Evolutionary conservation across 306 rosid species (phyloP).

Genomic region (Urtica urens): DNA sequence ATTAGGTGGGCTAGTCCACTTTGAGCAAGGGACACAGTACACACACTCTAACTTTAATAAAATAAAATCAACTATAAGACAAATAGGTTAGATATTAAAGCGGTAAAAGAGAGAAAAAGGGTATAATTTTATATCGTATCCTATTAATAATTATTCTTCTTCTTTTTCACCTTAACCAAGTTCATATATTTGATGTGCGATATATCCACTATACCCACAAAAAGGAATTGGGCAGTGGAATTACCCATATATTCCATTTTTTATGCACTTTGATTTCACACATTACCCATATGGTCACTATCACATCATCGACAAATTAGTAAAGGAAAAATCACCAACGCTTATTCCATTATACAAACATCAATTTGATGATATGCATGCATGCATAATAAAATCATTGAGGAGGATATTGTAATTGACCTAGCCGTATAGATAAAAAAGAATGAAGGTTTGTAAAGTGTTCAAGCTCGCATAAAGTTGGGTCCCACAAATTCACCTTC

Average conservation of each 20-base stretch:
- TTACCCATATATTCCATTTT: constrained; percentile 17
- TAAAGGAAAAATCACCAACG: not conserved
- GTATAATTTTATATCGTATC: not conserved
- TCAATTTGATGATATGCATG: not conserved
- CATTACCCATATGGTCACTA: constrained; percentile 6
- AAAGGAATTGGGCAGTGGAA: constrained; percentile 32
- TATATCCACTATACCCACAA: not conserved
- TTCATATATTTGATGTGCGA: not conserved
- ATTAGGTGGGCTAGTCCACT: constrained; percentile 12
- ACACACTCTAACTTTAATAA: not conserved
- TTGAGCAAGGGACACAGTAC: constrained; percentile 4
- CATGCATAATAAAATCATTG: not conserved
- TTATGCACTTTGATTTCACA: constrained; percentile 18
- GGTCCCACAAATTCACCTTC: constrained; percentile 57
- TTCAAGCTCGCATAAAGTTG: constrained; percentile 30
- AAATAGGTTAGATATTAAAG: not conserved
- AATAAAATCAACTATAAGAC: too few relatives aligned
- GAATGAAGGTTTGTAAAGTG: constrained; percentile 29
- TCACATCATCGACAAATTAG: constrained; percentile 12
- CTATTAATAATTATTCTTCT: not conserved
- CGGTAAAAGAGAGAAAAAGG: not conserved
- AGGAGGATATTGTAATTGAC: not conserved
- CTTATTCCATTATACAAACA: not conserved
- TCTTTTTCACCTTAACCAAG: not conserved
- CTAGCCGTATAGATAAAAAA: constrained; percentile 14